Percentiles rank a stretch among this genome's conserved stretches.
phyloP scores from a whole-genome alignment of 306 rosid genomes.

The Hippophae tibetana region DNA sequence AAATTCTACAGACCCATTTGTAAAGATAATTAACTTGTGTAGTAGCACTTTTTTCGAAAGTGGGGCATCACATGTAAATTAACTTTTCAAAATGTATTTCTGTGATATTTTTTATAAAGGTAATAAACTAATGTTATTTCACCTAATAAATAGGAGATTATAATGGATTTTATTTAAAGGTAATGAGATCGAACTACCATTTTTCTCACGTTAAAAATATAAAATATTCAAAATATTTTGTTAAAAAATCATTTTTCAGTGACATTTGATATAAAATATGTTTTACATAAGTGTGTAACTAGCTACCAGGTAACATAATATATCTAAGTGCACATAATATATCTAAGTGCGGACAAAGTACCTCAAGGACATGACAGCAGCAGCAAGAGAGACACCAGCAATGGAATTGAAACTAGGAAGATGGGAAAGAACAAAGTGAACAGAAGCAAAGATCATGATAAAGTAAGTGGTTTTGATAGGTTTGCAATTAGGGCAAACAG shows the following conservation, averaged over 20 bases:
- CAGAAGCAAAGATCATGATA: slow-evolving; percentile 31
- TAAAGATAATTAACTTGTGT: slow-evolving; percentile 8
- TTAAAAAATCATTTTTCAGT: too few relatives aligned
- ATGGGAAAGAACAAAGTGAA: slow-evolving; percentile 33
- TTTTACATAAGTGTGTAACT: not conserved
- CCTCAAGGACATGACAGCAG: slow-evolving; percentile 40
- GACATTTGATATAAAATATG: too few relatives aligned
- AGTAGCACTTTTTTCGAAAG: slow-evolving; percentile 22
- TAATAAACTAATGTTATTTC: too few relatives aligned
- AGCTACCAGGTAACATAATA: not conserved
- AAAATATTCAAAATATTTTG: not conserved
- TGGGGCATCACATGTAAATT: slow-evolving; percentile 20
- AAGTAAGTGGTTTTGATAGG: slow-evolving; percentile 33
- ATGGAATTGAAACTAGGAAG: slow-evolving; percentile 40
- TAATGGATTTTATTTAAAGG: too few relatives aligned
- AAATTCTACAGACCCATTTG: too few relatives aligned
- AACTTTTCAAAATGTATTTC: too few relatives aligned
- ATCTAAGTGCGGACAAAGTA: not conserved
- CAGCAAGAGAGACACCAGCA: slow-evolving; percentile 28
- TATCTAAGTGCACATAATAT: not conserved
- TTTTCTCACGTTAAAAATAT: not conserved
- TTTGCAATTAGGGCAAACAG: slow-evolving; percentile 15
- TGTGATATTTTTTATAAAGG: too few relatives aligned
- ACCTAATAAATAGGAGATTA: too few relatives aligned
- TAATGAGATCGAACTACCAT: too few relatives aligned